phyloP scores from a whole-genome alignment of 495 filamentous ascomycete species.

The Hypoxylon subgilvum region DNA sequence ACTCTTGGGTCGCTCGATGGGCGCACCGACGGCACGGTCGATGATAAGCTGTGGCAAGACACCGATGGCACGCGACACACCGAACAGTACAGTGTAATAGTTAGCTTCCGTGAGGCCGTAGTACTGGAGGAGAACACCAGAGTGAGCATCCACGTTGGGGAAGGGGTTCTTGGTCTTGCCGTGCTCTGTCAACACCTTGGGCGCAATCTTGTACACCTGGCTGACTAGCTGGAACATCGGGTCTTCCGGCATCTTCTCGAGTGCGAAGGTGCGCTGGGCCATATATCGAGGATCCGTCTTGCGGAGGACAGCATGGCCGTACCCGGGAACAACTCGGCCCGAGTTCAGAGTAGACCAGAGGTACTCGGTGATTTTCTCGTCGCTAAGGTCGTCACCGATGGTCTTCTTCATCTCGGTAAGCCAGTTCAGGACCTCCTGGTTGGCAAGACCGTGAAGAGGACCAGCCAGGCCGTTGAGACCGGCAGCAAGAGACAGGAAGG shows the following conservation, averaged over 20 bases:
- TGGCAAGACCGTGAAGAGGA: constrained; percentile 97
- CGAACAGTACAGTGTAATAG: constrained; percentile 99
- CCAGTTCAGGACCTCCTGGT: constrained; percentile 99
- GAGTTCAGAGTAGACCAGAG: constrained; percentile 95
- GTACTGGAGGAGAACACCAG: constrained; percentile 98
- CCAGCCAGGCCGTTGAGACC: constrained; percentile 97
- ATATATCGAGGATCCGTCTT: constrained; percentile 99
- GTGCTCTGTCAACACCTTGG: constrained; percentile 96
- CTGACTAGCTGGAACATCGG: constrained; percentile 99
- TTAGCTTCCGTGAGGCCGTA: constrained; percentile 97
- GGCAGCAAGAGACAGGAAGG: constrained; percentile 92
- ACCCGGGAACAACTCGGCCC: constrained; percentile 95
- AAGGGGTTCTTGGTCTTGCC: constrained; percentile 94
- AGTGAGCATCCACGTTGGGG: constrained; percentile 69
- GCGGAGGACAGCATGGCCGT: constrained; percentile 97
- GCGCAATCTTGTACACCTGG: constrained; percentile 99
- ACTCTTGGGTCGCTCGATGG: constrained; percentile 88
- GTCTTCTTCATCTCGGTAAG: constrained; percentile 97
- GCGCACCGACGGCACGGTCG: constrained; percentile 91
- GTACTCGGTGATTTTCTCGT: constrained; percentile 95
- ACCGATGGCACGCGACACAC: constrained; percentile 96
- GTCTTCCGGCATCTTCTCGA: constrained; percentile 85
- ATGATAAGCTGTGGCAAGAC: constrained; percentile 99
- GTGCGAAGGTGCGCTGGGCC: constrained; percentile 95
- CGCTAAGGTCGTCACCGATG: constrained; percentile 91